These are phyloP conservation scores for Fusarium pseudoanthophilum DNA, from an alignment of 2,329 filamentous ascomycete genomes.

Conservation along the genomic window DNA sequence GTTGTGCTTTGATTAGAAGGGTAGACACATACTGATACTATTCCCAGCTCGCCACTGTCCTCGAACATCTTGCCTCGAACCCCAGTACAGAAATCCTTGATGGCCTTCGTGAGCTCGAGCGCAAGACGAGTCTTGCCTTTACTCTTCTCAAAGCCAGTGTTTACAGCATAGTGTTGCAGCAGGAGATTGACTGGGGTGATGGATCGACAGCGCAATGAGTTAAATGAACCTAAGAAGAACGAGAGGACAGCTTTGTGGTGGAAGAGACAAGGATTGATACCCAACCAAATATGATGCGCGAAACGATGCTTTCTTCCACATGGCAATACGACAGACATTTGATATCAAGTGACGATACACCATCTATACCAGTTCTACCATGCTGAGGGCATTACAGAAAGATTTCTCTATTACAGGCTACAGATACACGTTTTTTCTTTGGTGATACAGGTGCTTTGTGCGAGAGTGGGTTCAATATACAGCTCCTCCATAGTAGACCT, in stretches of 20 bases:
- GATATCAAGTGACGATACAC: constrained; percentile 30
- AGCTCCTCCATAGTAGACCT: constrained; percentile 93
- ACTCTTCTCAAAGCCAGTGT: constrained; percentile 97
- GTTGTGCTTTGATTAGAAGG: neutral
- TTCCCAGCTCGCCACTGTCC: constrained; percentile 65
- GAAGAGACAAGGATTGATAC: constrained; percentile 31
- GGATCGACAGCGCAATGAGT: constrained; percentile 52
- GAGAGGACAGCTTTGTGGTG: neutral
- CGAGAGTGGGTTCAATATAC: constrained; percentile 60
- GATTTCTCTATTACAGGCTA: constrained; percentile 39
- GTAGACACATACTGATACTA: neutral
- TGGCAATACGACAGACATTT: constrained; percentile 12
- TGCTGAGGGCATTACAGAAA: constrained; percentile 12
- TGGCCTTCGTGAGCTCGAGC: constrained; percentile 85
- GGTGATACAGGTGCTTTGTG: constrained; percentile 37
- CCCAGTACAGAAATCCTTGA: constrained; percentile 87
- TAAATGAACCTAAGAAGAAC: neutral
- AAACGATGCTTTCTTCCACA: constrained; percentile 19
- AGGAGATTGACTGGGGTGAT: constrained; percentile 85
- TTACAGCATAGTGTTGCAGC: constrained; percentile 97
- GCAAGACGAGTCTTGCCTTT: constrained; percentile 94
- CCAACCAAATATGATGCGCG: constrained; percentile 26
- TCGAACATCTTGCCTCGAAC: constrained; percentile 72
- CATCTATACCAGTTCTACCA: constrained; percentile 13
- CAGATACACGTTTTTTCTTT: constrained; percentile 37